phyloP scores from a whole-genome alignment of 1,139 yeast genomes.

The Lodderomyces orthopsilosis region DNA sequence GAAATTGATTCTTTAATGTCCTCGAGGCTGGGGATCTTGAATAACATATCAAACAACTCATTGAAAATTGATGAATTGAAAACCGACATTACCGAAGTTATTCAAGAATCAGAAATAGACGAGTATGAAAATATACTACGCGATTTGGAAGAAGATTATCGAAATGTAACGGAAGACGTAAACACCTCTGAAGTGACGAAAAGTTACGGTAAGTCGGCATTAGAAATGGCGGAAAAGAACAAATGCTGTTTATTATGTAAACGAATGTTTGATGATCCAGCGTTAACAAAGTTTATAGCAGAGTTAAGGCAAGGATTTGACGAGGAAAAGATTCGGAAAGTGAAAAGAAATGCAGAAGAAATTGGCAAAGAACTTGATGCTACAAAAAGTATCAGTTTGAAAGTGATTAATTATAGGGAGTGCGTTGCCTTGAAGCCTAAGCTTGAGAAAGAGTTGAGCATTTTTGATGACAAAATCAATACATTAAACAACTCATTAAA shows the following conservation, averaged over 20 bases:
- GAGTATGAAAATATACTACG: constrained; percentile 47
- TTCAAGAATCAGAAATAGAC: constrained; percentile 46
- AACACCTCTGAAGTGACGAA: constrained; percentile 66
- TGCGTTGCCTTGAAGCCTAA: constrained; percentile 10
- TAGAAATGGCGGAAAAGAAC: constrained; percentile 54
- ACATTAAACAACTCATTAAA: constrained; percentile 17
- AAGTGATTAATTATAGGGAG: constrained; percentile 27
- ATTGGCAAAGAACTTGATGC: constrained; percentile 30
- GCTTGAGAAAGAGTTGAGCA: constrained; percentile 12
- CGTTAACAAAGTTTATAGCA: constrained; percentile 28
- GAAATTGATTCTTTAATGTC: constrained; percentile 12
- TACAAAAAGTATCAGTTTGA: constrained; percentile 26
- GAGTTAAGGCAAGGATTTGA: constrained; percentile 38
- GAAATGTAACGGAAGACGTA: constrained; percentile 56
- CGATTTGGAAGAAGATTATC: constrained; percentile 62
- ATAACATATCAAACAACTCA: constrained; percentile 16
- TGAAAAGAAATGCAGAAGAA: constrained; percentile 31
- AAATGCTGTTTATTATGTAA: constrained; percentile 66
- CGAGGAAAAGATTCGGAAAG: constrained; percentile 35
- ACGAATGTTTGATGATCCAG: constrained; percentile 51
- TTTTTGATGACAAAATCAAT: constrained; percentile 13
- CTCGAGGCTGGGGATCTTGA: constrained; percentile 7
- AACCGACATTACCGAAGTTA: constrained; percentile 22
- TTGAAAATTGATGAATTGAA: constrained; percentile 18
- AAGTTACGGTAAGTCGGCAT: constrained; percentile 61